A percentile compares a stretch with the other conserved stretches of the same genome.
These are phyloP conservation scores for Penicillium sp. DNA, from an alignment of 2,329 filamentous ascomycete species.

Conservation along the genomic window DNA sequence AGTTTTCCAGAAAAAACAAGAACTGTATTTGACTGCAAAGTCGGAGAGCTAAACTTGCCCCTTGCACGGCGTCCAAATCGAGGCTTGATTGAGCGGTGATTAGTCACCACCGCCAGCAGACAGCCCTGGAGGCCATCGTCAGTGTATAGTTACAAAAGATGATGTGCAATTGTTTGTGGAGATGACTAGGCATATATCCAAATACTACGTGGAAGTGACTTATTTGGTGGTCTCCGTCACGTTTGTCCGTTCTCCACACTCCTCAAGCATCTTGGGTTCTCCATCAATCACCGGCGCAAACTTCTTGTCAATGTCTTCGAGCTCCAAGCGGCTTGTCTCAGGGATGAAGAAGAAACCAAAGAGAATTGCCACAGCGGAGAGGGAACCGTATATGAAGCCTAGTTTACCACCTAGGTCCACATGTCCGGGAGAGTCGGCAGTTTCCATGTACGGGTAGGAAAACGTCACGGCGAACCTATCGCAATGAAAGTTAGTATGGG, in stretches of 20 bases:
- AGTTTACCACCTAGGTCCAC: slow-evolving; percentile 14
- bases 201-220: neutral
- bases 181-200: neutral
- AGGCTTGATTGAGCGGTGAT: too few species aligned
- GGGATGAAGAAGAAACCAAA: slow-evolving; percentile 15
- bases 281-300: neutral
- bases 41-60: too few species aligned
- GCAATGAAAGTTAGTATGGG: neutral
- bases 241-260: neutral
- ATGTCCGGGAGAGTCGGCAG: slow-evolving; percentile 11
- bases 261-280: slow-evolving; percentile 1
- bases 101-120: too few species aligned
- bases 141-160: too few species aligned
- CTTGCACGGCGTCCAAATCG: too few species aligned
- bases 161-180: too few species aligned
- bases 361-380: slow-evolving; percentile 12
- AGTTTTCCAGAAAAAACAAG: too few species aligned
- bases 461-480: slow-evolving; percentile 16
- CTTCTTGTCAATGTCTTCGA: slow-evolving; percentile 12
- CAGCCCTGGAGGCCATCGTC: too few species aligned
- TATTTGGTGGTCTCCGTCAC: slow-evolving; percentile 1
- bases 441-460: slow-evolving; percentile 17
- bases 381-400: slow-evolving; percentile 15
- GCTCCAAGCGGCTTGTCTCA: slow-evolving; percentile 9
- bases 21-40: too few species aligned